Conservation (phyloP, 768 basidiomycete genomes). For the Coprinopsis marcescibilis region DNA sequence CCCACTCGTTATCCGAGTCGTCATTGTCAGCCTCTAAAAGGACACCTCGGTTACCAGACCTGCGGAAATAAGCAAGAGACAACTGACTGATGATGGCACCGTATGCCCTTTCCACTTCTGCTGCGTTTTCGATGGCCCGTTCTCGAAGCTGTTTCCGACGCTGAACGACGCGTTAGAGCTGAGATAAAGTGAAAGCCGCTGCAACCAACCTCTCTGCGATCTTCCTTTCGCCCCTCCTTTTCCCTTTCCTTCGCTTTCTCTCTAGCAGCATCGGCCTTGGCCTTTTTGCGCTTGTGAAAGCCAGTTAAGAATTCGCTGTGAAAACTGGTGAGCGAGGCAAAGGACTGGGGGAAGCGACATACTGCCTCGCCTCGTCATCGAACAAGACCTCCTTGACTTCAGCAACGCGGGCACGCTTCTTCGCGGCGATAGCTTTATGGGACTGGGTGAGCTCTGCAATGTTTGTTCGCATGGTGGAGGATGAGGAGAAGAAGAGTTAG, state of each 20-base stretch:
- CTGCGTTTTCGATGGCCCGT: constrained; percentile 72
- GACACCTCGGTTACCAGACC: constrained; percentile 15
- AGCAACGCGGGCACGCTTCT: constrained; percentile 55
- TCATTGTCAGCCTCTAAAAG: constrained; percentile 13
- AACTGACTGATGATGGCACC: constrained; percentile 42
- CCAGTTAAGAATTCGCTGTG: constrained; percentile 86
- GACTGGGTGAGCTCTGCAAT: constrained; percentile 55
- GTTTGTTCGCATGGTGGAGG: constrained; percentile 23
- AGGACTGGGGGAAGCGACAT: constrained; percentile 14
- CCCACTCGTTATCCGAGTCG: constrained; percentile 34
- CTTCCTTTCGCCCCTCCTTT: constrained; percentile 67
- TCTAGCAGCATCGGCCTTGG: constrained; percentile 71
- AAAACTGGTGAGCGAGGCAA: constrained; percentile 14
- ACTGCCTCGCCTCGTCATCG: constrained; percentile 83
- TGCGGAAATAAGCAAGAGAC: not conserved
- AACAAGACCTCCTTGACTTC: constrained; percentile 82
- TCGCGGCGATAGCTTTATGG: constrained; percentile 57
- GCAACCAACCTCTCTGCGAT: constrained; percentile 63
- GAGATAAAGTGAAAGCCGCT: constrained; percentile 13
- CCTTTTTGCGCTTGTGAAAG: constrained; percentile 88
- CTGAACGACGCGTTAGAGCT: constrained; percentile 33
- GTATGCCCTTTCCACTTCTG: constrained; percentile 70
- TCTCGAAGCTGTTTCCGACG: constrained; percentile 74
- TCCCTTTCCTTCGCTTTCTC: constrained; percentile 71
- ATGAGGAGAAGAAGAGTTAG: constrained; percentile 16